These are phyloP conservation scores for Sporothrix luriei DNA, from an alignment of 2,329 filamentous ascomycete species.

Conservation along the genomic window DNA sequence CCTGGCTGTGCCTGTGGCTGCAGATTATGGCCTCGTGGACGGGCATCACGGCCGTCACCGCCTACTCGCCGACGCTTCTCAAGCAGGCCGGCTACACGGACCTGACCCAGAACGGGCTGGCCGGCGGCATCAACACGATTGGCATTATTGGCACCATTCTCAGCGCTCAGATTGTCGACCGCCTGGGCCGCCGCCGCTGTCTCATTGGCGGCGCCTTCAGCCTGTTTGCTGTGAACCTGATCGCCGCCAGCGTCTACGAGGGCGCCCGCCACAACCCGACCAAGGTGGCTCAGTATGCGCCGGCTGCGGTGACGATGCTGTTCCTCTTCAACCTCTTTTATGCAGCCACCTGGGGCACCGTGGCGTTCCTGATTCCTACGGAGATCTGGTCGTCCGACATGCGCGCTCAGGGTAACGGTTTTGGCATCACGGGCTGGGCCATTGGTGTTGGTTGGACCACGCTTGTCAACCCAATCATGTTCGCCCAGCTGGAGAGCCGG, in stretches of 20 bases:
- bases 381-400: conserved; percentile 61
- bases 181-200: conserved; percentile 49
- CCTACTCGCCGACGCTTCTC: conserved; percentile 45
- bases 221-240: conserved; percentile 46
- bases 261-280: conserved; percentile 44
- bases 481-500: conserved; percentile 49
- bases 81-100: conserved; percentile 43
- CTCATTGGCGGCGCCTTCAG: conserved; percentile 46
- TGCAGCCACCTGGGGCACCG: conserved; percentile 54
- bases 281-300: conserved; percentile 46
- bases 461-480: conserved; percentile 57
- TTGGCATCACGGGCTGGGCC: conserved; percentile 62
- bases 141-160: conserved; percentile 56
- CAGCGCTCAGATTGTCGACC: conserved; percentile 55
- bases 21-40: conserved; percentile 51
- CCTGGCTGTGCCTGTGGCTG: conserved; percentile 47
- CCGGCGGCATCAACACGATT: conserved; percentile 55
- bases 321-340: conserved; percentile 57
- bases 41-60: conserved; percentile 48
- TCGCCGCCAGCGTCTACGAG: conserved; percentile 50
- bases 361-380: conserved; percentile 54
- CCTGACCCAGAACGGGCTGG: conserved; percentile 51
- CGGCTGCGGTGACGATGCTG: conserved; percentile 52
- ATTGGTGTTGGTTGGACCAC: conserved; percentile 59
- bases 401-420: conserved; percentile 61